Evolutionary conservation across 441 rosid species (phyloP), one percentile per base, ranked within the genome.

Genomic region (Bocquillonia castaneifolia): DNA sequence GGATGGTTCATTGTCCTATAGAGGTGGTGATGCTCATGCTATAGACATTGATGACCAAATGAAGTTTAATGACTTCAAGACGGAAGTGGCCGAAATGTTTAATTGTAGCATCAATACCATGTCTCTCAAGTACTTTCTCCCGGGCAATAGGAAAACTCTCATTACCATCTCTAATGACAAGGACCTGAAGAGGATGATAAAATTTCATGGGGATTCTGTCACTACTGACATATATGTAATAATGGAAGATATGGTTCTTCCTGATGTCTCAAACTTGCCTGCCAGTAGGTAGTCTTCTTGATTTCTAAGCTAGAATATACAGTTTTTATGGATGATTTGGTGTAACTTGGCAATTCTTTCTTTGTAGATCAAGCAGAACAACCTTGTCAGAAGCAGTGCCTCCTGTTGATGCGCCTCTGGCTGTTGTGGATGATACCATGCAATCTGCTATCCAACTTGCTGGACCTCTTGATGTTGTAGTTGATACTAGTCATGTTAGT

Each of bases 11-110:
- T 66, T 91, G 55, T 72, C 84, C 8, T 93, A 91, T 73, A 82
- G 77, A 63, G 96, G 98, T 2, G 97, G 98, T 0, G 89, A 89
- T 56, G 97, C 98, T 25, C 96, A 93, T 68, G 97, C 97, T 2
- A 87, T 93, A 25, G 98, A 93, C 56, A 79, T 93, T 37, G 96
- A 91, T 67, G 89, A 86, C 37, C 77, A 85, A 63, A 78, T 77
- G 81, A 79, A 73, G 63, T 93, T 85, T 42, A 54, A 60, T 72
- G 90, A 89, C 70, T 93, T 93, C 76, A 77, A 84, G 79, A 61
- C 68, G 37, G 97, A 93, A 77, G 88, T 88, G 22, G 92, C 94
- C 5, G 97, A 93, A 79, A 88, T 93, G 94, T 93, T 90, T 55
- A 88, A 77, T 68, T 89, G 85, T 64, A 83, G 76, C 52, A 20